phyloP scores from a whole-genome alignment of 2,329 filamentous ascomycete species.

The Thermothelomyces thermophilus region DNA sequence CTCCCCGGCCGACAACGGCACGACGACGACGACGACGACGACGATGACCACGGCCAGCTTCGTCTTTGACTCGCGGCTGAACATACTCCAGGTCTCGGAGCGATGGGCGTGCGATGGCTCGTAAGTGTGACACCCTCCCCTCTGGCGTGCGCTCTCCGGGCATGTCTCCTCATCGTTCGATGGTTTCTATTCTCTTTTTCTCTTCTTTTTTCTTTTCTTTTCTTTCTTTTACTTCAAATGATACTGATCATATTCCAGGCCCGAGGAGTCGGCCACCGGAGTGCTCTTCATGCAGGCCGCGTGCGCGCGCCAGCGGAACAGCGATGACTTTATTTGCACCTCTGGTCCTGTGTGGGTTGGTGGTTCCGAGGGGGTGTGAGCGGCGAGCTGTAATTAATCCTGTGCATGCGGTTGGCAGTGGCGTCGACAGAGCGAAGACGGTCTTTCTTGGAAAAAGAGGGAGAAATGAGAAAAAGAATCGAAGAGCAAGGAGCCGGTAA shows the following conservation, averaged over 20 bases:
- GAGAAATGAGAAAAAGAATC: too few species aligned
- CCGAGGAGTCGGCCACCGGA: constrained; percentile 22
- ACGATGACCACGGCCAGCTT: constrained; percentile 21
- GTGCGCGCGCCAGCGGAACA: constrained; percentile 27
- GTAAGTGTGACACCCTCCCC: constrained; percentile 1
- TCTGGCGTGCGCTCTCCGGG: background rate
- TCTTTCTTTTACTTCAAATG: too few species aligned
- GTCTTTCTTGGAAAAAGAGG: too few species aligned
- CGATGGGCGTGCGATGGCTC: background rate
- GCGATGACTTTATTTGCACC: constrained; percentile 27
- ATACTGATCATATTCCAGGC: too few species aligned
- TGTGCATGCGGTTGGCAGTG: too few species aligned
- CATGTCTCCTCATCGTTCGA: background rate
- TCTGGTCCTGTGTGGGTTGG: constrained; percentile 31
- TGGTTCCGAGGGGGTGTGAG: constrained; percentile 21
- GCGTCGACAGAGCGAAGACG: too few species aligned
- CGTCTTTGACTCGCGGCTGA: constrained; percentile 26
- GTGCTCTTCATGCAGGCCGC: constrained; percentile 29
- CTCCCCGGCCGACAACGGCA: constrained; percentile 8
- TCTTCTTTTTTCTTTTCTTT: too few species aligned
- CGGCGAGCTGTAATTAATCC: too few species aligned
- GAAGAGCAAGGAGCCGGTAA: too few species aligned
- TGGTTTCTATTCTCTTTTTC: too few species aligned
- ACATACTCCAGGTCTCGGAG: constrained; percentile 26
- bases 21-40: constrained; percentile 5